Base-by-base conservation (phyloP, 768 basidiomycete species). In the Neoboletus brunneissimus region DNA sequence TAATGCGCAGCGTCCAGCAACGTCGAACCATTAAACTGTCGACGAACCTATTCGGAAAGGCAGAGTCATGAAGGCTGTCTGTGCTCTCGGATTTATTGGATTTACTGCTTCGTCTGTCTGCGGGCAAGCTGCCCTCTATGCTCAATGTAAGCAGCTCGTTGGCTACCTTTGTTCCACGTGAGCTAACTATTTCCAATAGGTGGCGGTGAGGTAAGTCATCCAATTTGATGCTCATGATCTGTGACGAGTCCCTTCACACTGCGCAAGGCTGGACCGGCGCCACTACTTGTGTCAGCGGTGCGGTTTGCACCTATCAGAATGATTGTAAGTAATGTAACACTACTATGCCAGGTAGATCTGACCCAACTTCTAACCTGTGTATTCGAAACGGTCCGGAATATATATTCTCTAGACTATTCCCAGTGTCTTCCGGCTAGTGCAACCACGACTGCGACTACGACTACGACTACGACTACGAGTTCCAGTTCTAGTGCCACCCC, bases 61-160 rank as follows among this genome's bases (percentile, higher is more conserved):
- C 11, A 38, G 23, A 37, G 15, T 11, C 22, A 59, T 60, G 59
- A 60, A 53, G 38, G 8, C 15, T 32, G 34, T 38, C 15, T 34
- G 48, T 23, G 23, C 57, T 42, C 45, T 61, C 7, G 52, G 27
- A 48, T 34, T 54, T 27, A 11, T 60, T 5, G 38, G 22, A 0
- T 20, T 59, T 20, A 11, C 49, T 38, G 48, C 42, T 15, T 27
- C 59, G n/a, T 54, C 45, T 10, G 57, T 54, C 44, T 34, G 35
- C 2, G 59, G 38, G 20, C 57, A 61, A 38, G 57, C 53, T 29
- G 45, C 41, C 23, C 53, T 59, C 41, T 61, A 59, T 34, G 57
- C 25, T 1, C 59, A 61, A 55, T 61, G 59, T 59, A 40, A 22
- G 59, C 5, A 12, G 12, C 23, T 51, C 8, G 22, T 23, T 25